Percentiles rank a stretch among this genome's conserved stretches.
Conservation (phyloP, 2,329 filamentous ascomycete species). For the Lachnellula subtilissima region DNA sequence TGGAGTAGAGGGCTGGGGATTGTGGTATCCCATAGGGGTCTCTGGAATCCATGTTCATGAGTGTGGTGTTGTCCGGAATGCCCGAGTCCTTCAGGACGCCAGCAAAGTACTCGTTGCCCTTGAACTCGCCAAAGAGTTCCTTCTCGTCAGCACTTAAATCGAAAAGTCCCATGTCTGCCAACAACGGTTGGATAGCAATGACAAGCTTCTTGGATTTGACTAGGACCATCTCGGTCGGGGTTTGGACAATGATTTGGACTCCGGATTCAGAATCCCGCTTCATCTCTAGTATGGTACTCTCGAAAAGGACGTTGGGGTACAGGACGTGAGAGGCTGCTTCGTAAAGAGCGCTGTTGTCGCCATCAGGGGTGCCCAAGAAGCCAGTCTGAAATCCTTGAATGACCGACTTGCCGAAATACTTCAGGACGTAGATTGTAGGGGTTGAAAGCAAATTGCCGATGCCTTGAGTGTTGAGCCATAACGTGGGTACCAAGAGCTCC, state of each 20-base stretch:
- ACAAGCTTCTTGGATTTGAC: conserved; percentile 39
- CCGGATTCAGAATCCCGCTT: background rate
- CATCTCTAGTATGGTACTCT: background rate
- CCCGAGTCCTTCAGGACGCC: conserved; percentile 34
- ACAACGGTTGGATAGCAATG: conserved; percentile 35
- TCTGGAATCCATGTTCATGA: conserved; percentile 22
- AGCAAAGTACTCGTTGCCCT: conserved; percentile 34
- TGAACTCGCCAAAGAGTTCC: conserved; percentile 31
- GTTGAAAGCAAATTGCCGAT: conserved; percentile 38
- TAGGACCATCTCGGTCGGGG: conserved; percentile 29
- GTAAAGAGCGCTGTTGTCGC: conserved; percentile 6
- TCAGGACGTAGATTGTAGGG: conserved; percentile 41
- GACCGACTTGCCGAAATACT: conserved; percentile 17
- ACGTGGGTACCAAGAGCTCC: conserved; percentile 35
- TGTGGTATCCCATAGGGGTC: conserved; percentile 27
- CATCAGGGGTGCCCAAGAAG: background rate
- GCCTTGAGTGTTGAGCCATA: conserved; percentile 39
- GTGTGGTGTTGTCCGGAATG: conserved; percentile 18
- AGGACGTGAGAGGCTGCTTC: background rate
- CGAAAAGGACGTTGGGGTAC: conserved; percentile 1
- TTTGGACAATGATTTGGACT: conserved; percentile 29
- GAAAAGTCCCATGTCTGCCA: conserved; percentile 32
- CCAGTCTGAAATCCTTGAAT: background rate
- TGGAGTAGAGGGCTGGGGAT: conserved; percentile 25
- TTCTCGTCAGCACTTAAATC: conserved; percentile 33